Evolutionary conservation across 164 flowering plant species (phyloP).

Genomic region (Umbilicus rupestris): DNA sequence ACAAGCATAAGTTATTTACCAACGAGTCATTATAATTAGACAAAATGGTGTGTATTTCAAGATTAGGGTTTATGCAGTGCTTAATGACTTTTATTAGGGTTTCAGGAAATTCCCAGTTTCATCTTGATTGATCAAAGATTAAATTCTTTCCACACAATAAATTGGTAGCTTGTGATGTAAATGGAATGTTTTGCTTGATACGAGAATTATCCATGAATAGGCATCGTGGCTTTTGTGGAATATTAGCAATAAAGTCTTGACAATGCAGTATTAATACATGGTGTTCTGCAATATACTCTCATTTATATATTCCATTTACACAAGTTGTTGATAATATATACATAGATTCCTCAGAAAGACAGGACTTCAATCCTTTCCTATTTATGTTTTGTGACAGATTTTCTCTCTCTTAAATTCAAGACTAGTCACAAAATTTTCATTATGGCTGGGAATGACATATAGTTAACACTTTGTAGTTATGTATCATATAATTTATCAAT

Average conservation of each 20-base stretch:
- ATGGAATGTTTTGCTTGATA: background rate
- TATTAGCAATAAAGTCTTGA: constrained; percentile 3
- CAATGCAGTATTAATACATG: background rate
- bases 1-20: background rate
- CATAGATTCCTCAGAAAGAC: background rate
- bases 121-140: background rate
- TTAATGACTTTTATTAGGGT: background rate
- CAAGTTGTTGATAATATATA: background rate
- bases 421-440: background rate
- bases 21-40: background rate
- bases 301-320: no score
- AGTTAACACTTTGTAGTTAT: background rate
- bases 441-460: background rate
- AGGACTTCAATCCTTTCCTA: background rate
- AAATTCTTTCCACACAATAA: constrained; percentile 1
- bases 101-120: background rate
- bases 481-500: no score
- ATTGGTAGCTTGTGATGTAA: background rate
- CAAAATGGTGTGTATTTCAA: background rate
- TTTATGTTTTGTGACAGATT: background rate
- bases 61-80: background rate
- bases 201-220: constrained; percentile 1
- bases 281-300: no score
- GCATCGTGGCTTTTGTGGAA: background rate
- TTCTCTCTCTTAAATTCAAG: background rate